Evolutionary conservation across 331 rosid genomes (phyloP), one percentile per base, ranked within the genome.

Genomic region (Stylosanthes scabra): DNA sequence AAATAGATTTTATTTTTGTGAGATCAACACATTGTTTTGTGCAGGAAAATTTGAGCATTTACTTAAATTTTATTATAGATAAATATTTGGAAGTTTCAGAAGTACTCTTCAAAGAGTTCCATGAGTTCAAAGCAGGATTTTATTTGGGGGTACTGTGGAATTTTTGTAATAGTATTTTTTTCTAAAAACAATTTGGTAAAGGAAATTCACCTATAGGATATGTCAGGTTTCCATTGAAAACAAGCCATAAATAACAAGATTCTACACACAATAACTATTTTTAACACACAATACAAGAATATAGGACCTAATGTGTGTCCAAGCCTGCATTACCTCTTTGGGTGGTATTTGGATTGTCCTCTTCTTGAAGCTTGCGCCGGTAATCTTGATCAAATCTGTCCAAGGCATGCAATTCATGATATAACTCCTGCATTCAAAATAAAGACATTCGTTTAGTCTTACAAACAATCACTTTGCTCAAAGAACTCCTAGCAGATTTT

Each of bases 351-450:
- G 99, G 82, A 80, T 71, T 87, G 82, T 95, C 99, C 84, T 95
- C 99, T 80, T 95, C 99, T 83, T 88, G 99, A 75, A 81, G 94
- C 76, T 88, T 95, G 71, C 96, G 98, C 54, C 85, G 90, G 78
- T 88, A 88, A 84, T 95, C 99, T 81, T 92, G 99, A 80, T 92
- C 98, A 86, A 88, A 95, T 86, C 99, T 88, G 77, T 95, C 99
- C 75, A 95, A 85, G 77, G 99, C 93, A 63, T 95, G 96, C 78
- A 88, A 83, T 81, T 92, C 99, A 77, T 95, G 99, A 83, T 92
- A 95, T 80, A 95, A 82, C 80, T 95, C 99, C 99, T 95, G 88
- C 45, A 31, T 31, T 3, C 37, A 31, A 31, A 31, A 31, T 31
- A 31, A 31, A 3, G 37, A 31, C 5, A 31, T 31, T 31, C 5